Percentiles rank a stretch among this genome's conserved stretches.
phyloP scores from a whole-genome alignment of 2,329 filamentous ascomycete species.

The Colletotrichum chlorophyti region DNA sequence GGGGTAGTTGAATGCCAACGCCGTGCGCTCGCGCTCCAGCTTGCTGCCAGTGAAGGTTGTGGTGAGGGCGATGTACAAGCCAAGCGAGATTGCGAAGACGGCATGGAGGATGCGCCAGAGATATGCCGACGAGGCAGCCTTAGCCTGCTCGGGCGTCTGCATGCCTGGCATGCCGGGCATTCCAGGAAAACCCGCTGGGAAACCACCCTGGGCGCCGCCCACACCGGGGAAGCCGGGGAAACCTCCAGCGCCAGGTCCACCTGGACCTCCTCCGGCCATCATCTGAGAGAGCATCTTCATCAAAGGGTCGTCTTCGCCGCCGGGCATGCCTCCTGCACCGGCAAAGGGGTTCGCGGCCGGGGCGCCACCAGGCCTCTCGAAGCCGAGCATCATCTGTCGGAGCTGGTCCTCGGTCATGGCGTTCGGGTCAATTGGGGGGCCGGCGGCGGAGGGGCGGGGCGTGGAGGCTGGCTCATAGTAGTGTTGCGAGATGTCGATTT shows the following conservation, averaged over 20 bases:
- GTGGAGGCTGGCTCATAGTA: constrained; percentile 61
- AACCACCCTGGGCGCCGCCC: constrained; percentile 32
- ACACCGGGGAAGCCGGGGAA: constrained; percentile 8
- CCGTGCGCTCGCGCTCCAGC: constrained; percentile 58
- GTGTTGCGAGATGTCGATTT: constrained; percentile 81
- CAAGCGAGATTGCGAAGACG: constrained; percentile 72
- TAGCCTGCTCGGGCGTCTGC: constrained; percentile 40
- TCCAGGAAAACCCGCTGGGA: constrained; percentile 40
- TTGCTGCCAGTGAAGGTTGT: constrained; percentile 74
- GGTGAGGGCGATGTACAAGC: constrained; percentile 72
- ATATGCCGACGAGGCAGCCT: constrained; percentile 43
- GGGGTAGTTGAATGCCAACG: constrained; percentile 40
- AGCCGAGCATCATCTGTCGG: constrained; percentile 69
- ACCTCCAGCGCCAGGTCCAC: no score
- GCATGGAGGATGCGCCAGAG: constrained; percentile 79
- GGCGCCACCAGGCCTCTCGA: constrained; percentile 45
- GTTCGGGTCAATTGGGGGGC: constrained; percentile 37
- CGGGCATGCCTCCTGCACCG: constrained; percentile 28
- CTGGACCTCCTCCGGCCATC: constrained; percentile 54
- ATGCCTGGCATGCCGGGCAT: constrained; percentile 43
- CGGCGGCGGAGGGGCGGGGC: constrained; percentile 32
- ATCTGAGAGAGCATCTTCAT: constrained; percentile 79
- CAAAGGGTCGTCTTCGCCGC: constrained; percentile 53
- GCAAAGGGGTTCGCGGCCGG: constrained; percentile 34
- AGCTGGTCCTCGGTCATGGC: constrained; percentile 64